Evolutionary conservation across 495 filamentous ascomycete species (phyloP).

Genomic region (Pyrenula aspistea): DNA sequence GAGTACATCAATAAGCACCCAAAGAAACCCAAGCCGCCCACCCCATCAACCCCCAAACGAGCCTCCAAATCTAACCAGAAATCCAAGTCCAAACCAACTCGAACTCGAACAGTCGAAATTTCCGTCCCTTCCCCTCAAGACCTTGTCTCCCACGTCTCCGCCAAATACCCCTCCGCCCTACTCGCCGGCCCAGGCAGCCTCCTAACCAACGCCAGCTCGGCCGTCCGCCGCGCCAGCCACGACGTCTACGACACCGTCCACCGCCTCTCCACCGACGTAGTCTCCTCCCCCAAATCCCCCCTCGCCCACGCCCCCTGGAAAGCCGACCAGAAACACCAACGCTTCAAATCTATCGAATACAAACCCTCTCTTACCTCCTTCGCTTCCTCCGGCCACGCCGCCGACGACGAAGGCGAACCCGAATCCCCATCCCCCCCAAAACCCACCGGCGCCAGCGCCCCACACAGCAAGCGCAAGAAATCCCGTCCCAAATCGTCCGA

Average conservation of each 20-base stretch:
- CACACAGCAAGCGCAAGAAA: neutral
- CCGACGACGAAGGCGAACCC: neutral
- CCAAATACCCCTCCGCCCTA: neutral
- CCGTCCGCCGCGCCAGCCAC: neutral
- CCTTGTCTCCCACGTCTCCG: neutral
- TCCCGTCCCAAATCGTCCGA: neutral
- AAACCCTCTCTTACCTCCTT: neutral
- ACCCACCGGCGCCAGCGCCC: too few species aligned
- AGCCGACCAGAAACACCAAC: neutral
- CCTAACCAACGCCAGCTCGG: neutral
- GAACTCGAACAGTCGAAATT: neutral
- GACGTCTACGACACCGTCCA: neutral
- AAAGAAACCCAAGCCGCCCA: neutral
- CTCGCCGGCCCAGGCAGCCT: neutral
- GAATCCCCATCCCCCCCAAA: constrained; percentile 17
- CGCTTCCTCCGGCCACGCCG: too few species aligned
- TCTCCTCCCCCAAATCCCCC: too few species aligned
- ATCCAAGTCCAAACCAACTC: neutral
- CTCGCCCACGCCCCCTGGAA: neutral
- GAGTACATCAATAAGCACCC: neutral
- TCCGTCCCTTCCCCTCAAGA: neutral
- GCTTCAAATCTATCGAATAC: neutral
- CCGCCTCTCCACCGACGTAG: neutral
- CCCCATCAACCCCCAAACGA: neutral
- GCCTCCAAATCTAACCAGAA: neutral